Base-by-base conservation (phyloP, 768 basidiomycete genomes). In the Suillus alpinus region DNA sequence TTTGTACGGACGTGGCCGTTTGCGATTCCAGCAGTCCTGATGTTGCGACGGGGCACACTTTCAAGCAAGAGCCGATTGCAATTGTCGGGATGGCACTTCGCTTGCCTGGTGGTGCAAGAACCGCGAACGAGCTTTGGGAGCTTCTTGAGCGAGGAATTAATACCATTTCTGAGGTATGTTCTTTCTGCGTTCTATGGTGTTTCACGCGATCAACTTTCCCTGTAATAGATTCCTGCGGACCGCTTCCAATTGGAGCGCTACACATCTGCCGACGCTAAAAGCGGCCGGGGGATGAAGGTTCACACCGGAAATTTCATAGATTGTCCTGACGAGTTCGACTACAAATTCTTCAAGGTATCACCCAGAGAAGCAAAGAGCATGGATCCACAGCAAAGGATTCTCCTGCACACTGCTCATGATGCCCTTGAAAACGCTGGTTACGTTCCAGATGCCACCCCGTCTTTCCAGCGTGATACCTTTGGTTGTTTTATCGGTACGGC, bases 371-470 rank as follows among this genome's bases (percentile, higher is more conserved):
- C 90, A 14, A 83, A 75, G 62, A 83, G 78, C 69, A 91, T 91
- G 88, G 87, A 91, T 66, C 89, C 90, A 7, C 89, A 91, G 64
- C 88, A 90, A 63, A 81, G 89, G 5, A 65, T 91, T 37, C 74
- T 91, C 5, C 77, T 91, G 16, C 87, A 87, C 41, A 79, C 82
- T 3, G 86, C 86, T 5, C 83, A 88, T 57, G 81, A 87, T 59
- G 89, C 89, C 0, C 76, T 91, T 4, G 88, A 91, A 68, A 79
- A 84, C 62, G 81, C 88, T 4, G 90, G 89, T 0, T 91, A 87
- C 66, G 83, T 88, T 14, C 87, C 88, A 0, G 73, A 83, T 55
- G 76, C 81, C 2, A 86, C 85, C 0, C 71, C 77, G 6, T 77
- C 79, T 3, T 86, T 79, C 65, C 69, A 76, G 41, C 81, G 83